These are phyloP conservation scores for Ascochyta lentis DNA, from an alignment of 2,329 filamentous ascomycete species.

Conservation along the genomic window DNA sequence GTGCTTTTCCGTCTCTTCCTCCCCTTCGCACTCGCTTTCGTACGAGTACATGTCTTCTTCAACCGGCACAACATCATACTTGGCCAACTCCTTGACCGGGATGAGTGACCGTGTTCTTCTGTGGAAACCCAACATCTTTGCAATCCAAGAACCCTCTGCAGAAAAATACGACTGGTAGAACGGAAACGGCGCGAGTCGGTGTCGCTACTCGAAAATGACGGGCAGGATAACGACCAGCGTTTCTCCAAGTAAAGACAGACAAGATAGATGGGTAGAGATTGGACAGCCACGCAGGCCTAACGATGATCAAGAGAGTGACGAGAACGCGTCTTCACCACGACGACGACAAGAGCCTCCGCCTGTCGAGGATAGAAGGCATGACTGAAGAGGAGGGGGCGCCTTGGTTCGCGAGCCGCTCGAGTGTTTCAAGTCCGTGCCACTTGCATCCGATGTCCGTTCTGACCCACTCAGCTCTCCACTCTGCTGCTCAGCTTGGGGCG, in stretches of 20 bases:
- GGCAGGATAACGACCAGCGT: slow-evolving; percentile 16
- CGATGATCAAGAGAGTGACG: slow-evolving; percentile 41
- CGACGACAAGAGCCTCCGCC: slow-evolving; percentile 41
- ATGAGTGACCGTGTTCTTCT: slow-evolving; percentile 52
- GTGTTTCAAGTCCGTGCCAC: slow-evolving; percentile 21
- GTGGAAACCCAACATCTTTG: slow-evolving; percentile 54
- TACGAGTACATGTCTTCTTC: slow-evolving; percentile 32
- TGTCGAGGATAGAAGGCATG: slow-evolving; percentile 28
- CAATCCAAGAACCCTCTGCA: neutral
- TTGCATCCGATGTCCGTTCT: slow-evolving; percentile 17
- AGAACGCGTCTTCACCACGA: slow-evolving; percentile 34
- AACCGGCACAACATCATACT: slow-evolving; percentile 50
- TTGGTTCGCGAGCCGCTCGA: slow-evolving; percentile 16
- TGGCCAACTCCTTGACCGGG: slow-evolving; percentile 51
- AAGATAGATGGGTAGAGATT: slow-evolving; percentile 24
- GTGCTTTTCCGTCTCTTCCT: slow-evolving; percentile 41
- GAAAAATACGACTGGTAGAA: slow-evolving; percentile 1
- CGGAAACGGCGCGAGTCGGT: slow-evolving; percentile 13
- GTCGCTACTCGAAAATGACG: slow-evolving; percentile 4
- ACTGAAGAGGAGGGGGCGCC: slow-evolving; percentile 12
- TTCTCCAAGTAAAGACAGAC: slow-evolving; percentile 11
- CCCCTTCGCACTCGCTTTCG: slow-evolving; percentile 36
- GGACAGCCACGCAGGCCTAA: slow-evolving; percentile 40
- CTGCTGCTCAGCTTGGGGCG: slow-evolving; percentile 8
- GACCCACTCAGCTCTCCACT: slow-evolving; percentile 14